Conservation (phyloP, 1,139 yeast species). For the Debaryomyces fabryi region DNA sequence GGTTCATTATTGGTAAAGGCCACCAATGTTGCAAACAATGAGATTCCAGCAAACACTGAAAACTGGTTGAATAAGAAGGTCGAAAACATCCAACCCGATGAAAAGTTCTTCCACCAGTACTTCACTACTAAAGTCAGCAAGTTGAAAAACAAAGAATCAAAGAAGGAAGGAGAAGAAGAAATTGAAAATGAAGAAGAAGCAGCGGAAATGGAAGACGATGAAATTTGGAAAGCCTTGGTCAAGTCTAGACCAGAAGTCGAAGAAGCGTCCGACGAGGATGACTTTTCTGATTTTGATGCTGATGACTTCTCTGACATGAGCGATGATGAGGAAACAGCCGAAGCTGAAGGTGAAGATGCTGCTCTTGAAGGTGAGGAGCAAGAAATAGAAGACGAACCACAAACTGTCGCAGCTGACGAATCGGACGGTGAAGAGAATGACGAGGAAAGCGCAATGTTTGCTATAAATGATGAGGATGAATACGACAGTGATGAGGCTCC, state of each 20-base stretch:
- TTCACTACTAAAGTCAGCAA: constrained; percentile 65
- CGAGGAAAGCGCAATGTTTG: constrained; percentile 29
- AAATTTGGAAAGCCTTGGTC: constrained; percentile 88
- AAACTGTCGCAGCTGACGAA: background rate
- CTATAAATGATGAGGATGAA: constrained; percentile 41
- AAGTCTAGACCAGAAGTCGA: constrained; percentile 83
- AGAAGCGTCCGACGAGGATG: constrained; percentile 46
- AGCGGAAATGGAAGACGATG: constrained; percentile 70
- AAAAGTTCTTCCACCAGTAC: constrained; percentile 86
- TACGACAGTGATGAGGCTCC: constrained; percentile 39
- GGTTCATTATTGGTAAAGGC: constrained; percentile 74
- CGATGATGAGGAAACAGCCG: constrained; percentile 32
- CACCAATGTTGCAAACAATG: constrained; percentile 48
- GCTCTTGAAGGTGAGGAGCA: constrained; percentile 14
- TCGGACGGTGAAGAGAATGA: constrained; percentile 18
- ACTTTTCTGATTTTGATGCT: constrained; percentile 53
- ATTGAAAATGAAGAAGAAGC: constrained; percentile 45
- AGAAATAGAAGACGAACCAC: constrained; percentile 15
- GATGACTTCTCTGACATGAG: constrained; percentile 38
- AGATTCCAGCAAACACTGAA: constrained; percentile 74
- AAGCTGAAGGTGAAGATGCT: constrained; percentile 30
- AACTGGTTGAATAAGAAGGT: constrained; percentile 76
- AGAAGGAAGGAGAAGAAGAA: constrained; percentile 21
- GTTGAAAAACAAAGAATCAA: constrained; percentile 35
- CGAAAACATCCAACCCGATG: constrained; percentile 80